Percentiles rank a stretch among this genome's conserved stretches.
Evolutionary conservation across 1,284 basidiomycete genomes (phyloP).

Genomic region (Puccinia triticina): DNA sequence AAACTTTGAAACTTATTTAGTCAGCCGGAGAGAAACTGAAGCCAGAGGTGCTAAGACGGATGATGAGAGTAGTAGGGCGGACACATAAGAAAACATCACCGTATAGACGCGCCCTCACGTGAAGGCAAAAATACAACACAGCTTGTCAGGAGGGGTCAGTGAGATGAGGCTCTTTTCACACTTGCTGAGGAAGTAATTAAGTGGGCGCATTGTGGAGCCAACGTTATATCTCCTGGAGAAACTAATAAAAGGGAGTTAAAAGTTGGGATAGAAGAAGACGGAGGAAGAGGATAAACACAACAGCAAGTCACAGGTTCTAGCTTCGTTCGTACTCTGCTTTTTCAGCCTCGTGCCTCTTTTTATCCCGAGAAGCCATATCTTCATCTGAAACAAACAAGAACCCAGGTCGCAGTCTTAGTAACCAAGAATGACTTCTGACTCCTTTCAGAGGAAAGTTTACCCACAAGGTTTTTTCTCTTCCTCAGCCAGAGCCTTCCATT

Average conservation of each 20-base stretch:
- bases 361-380: slow-evolving; percentile 45
- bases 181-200: slow-evolving; percentile 21
- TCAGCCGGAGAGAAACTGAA: neutral
- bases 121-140: slow-evolving; percentile 20
- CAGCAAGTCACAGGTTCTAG: slow-evolving; percentile 1
- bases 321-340: slow-evolving; percentile 46
- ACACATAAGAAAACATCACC: neutral
- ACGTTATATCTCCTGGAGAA: slow-evolving; percentile 13
- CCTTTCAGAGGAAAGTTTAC: too few species aligned
- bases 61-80: neutral
- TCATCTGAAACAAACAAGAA: slow-evolving; percentile 27
- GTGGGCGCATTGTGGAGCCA: slow-evolving; percentile 13
- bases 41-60: neutral
- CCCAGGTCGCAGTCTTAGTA: too few species aligned
- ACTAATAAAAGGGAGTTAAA: slow-evolving; percentile 1
- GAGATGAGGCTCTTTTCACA: slow-evolving; percentile 7
- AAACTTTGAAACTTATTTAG: neutral
- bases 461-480: slow-evolving; percentile 67
- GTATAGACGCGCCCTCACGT: neutral
- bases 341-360: slow-evolving; percentile 48
- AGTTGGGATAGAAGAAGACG: slow-evolving; percentile 1
- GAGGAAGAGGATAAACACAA: slow-evolving; percentile 16
- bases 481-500: slow-evolving; percentile 84
- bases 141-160: neutral
- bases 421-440: too few species aligned